A percentile compares a stretch with the other conserved stretches of the same genome.
phyloP scores from a whole-genome alignment of 2,329 filamentous ascomycete genomes.

The Fonsecaea nubica region DNA sequence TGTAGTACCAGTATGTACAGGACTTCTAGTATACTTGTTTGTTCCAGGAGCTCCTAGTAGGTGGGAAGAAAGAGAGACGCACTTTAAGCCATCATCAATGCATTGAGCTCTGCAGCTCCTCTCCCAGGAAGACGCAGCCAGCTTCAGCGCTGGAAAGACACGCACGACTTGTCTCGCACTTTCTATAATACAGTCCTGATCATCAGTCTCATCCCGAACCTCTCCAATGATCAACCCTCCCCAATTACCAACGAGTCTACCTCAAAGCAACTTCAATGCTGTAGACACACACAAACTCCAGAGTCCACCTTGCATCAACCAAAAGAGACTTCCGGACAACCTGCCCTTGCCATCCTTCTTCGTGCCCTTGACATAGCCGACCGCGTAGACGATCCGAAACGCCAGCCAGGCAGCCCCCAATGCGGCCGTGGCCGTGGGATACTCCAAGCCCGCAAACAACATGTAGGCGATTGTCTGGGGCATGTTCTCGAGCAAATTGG shows the following conservation, averaged over 20 bases:
- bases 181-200: too few relatives aligned
- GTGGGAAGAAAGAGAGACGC: background rate
- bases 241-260: too few relatives aligned
- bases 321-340: slow-evolving; percentile 46
- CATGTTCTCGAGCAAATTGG: slow-evolving; percentile 67
- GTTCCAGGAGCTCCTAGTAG: too few relatives aligned
- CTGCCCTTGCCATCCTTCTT: slow-evolving; percentile 47
- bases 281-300: slow-evolving; percentile 41
- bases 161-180: too few relatives aligned
- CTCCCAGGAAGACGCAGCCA: background rate
- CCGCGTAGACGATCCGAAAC: slow-evolving; percentile 57
- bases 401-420: slow-evolving; percentile 60
- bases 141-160: too few relatives aligned
- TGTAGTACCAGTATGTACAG: too few relatives aligned
- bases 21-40: too few relatives aligned
- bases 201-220: too few relatives aligned
- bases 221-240: too few relatives aligned
- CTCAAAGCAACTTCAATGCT: slow-evolving; percentile 36
- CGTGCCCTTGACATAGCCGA: slow-evolving; percentile 50
- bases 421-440: slow-evolving; percentile 55
- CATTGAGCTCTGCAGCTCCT: background rate
- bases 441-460: slow-evolving; percentile 62
- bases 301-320: slow-evolving; percentile 50
- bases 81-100: background rate
- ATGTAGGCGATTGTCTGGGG: slow-evolving; percentile 58